Percentiles rank a stretch among this genome's conserved stretches.
phyloP scores from a whole-genome alignment of 495 filamentous ascomycete genomes.

The Xylaria curta region DNA sequence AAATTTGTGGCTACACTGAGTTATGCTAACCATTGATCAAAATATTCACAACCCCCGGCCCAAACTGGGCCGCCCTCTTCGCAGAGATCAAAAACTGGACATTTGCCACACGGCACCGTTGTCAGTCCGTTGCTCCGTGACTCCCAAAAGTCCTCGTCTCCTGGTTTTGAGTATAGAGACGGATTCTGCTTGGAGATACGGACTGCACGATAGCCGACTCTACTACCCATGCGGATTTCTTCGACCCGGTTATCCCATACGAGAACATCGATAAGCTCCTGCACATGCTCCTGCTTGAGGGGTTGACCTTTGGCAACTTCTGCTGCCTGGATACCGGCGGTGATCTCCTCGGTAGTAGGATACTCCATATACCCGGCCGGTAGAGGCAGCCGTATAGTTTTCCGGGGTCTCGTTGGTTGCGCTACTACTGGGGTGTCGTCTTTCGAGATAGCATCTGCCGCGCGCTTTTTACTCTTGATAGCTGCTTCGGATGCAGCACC shows the following conservation, averaged over 20 bases:
- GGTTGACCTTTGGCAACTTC: slow-evolving; percentile 68
- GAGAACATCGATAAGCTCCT: slow-evolving; percentile 82
- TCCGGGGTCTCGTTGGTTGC: slow-evolving; percentile 46
- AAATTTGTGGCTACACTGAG: slow-evolving; percentile 7
- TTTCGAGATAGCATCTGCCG: slow-evolving; percentile 52
- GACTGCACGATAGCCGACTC: slow-evolving; percentile 56
- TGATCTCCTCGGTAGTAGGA: slow-evolving; percentile 76
- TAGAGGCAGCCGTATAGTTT: slow-evolving; percentile 63
- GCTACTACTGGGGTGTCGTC: slow-evolving; percentile 38
- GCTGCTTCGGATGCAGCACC: slow-evolving; percentile 42
- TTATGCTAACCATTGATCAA: slow-evolving; percentile 74
- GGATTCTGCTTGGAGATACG: slow-evolving; percentile 50
- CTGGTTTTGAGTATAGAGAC: slow-evolving; percentile 39
- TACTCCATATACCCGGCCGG: slow-evolving; percentile 74
- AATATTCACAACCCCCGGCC: slow-evolving; percentile 90
- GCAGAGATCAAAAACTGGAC: slow-evolving; percentile 93
- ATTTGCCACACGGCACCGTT: slow-evolving; percentile 87
- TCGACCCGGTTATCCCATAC: slow-evolving; percentile 82
- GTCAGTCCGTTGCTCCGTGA: slow-evolving; percentile 68
- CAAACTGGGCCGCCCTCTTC: slow-evolving; percentile 86
- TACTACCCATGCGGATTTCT: slow-evolving; percentile 51
- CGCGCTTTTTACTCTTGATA: slow-evolving; percentile 49
- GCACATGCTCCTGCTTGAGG: slow-evolving; percentile 72
- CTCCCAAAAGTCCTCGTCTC: slow-evolving; percentile 54
- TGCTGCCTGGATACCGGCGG: slow-evolving; percentile 68